Conservation (phyloP, 176 grass and related monocot species). For the Coix lacrymajobi region DNA sequence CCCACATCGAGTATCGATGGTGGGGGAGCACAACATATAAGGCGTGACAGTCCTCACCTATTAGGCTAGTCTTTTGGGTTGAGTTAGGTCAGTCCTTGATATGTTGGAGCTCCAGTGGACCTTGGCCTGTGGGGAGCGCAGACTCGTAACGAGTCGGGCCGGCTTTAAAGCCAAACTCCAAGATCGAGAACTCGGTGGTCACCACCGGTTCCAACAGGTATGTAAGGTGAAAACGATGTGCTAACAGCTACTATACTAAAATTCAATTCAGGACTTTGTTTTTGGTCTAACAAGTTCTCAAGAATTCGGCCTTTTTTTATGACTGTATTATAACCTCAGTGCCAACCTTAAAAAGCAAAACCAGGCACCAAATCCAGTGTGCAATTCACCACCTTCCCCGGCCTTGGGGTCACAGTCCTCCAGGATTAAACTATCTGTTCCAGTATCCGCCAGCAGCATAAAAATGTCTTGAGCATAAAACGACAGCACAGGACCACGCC, state of each 20-base stretch:
- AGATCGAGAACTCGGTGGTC: too few relatives aligned
- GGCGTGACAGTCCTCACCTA: too few relatives aligned
- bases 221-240: conserved; percentile 24
- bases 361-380: conserved; percentile 33
- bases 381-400: conserved; percentile 12
- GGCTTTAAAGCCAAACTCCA: too few relatives aligned
- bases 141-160: too few relatives aligned
- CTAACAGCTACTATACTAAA: not conserved
- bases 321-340: not conserved
- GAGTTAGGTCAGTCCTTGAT: too few relatives aligned
- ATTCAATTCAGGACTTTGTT: not conserved
- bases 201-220: too few relatives aligned
- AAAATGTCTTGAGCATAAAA: not conserved
- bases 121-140: too few relatives aligned
- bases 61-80: too few relatives aligned
- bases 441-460: not conserved
- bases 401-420: conserved; percentile 20
- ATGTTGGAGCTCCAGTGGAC: too few relatives aligned
- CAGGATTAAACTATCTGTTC: not conserved
- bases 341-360: conserved; percentile 29
- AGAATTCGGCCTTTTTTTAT: not conserved
- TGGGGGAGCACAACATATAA: too few relatives aligned
- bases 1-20: too few relatives aligned
- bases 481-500: not conserved
- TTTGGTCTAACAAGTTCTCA: not conserved